A percentile compares a stretch with the other conserved stretches of the same genome.
Conservation (phyloP, 495 filamentous ascomycete species). For the Wilcoxina mikolae region DNA sequence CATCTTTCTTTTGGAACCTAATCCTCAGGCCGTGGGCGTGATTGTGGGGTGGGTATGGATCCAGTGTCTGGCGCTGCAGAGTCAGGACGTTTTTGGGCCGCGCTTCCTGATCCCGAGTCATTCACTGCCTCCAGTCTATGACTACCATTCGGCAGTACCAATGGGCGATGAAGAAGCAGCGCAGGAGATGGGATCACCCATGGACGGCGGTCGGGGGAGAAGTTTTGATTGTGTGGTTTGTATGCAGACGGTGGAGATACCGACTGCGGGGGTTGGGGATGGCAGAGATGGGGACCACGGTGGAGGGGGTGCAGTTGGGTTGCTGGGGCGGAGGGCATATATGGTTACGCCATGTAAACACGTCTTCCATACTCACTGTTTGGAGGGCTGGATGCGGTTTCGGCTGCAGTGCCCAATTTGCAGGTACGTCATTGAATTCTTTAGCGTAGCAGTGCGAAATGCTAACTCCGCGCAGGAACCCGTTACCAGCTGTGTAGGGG, state of each 20-base stretch:
- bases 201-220: conserved; percentile 38
- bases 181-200: conserved; percentile 28
- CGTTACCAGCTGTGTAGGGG: not conserved
- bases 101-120: conserved; percentile 49
- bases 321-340: conserved; percentile 65
- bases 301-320: conserved; percentile 46
- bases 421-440: conserved; percentile 41
- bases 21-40: conserved; percentile 44
- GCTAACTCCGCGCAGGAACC: not conserved
- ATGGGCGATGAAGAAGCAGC: conserved; percentile 65
- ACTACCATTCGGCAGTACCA: conserved; percentile 85
- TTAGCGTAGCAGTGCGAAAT: not conserved
- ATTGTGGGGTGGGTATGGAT: conserved; percentile 78
- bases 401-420: conserved; percentile 91
- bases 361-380: conserved; percentile 83
- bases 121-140: conserved; percentile 57
- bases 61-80: conserved; percentile 63
- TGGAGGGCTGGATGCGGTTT: conserved; percentile 94
- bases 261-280: conserved; percentile 42
- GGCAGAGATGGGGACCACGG: conserved; percentile 36
- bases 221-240: conserved; percentile 88
- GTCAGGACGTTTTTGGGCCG: conserved; percentile 75
- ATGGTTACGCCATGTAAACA: conserved; percentile 97
- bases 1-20: conserved; percentile 60
- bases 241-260: conserved; percentile 77